Base-by-base conservation (phyloP, 2,329 filamentous ascomycete species). In the Neopestalotiopsis clavispora region DNA sequence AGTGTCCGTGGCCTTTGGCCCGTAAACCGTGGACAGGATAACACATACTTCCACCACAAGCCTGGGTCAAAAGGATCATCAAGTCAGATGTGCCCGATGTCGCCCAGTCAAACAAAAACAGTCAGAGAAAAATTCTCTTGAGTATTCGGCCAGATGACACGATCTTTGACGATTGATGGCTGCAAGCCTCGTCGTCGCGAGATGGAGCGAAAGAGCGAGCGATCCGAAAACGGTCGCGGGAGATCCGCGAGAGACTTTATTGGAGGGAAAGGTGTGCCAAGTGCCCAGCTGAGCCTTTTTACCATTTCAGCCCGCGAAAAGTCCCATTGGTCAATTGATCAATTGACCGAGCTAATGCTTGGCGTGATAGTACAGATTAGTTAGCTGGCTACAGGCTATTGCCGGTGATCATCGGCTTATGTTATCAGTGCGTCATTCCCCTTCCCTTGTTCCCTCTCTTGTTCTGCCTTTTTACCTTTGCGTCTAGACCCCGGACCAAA, bases 401-500 rank as follows among this genome's bases (percentile, higher is more conserved):
- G 65, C 14, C 65, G 65, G 65, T 34, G 65, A 67, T 67, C 65
- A 59, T 59, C 65, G 65, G 65, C 65, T 67, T 60, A 67, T 32
- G 23, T 67, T 52, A 67, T 42, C 52, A 60, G 52, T 67, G 65
- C 65, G 65, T 67, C 65, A 67, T 56, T 30, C 17, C 9, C 7
- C 3, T 1, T 32, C 30, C 30, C 34, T 34, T 28, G 23, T 52
- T 28, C 17, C 9, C 7, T 17, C 4, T n/a, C 17, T 17, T n/a
- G 30, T 59, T 34, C 10, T 30, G 20, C 13, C 20, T 59, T 3
- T 59, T 30, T 17, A 59, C 57, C 57, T 34, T 59, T 30, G n/a
- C 13, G 30, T 28, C 57, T 59, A 28, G 57, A 34, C 57, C 57
- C 23, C n/a, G 30, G 23, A 34, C 30, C 23, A 28, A 9, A 28